Evolutionary conservation across 2,329 filamentous ascomycete species (phyloP), one percentile per base, ranked within the genome.

Genomic region (Fusarium kyushuense): DNA sequence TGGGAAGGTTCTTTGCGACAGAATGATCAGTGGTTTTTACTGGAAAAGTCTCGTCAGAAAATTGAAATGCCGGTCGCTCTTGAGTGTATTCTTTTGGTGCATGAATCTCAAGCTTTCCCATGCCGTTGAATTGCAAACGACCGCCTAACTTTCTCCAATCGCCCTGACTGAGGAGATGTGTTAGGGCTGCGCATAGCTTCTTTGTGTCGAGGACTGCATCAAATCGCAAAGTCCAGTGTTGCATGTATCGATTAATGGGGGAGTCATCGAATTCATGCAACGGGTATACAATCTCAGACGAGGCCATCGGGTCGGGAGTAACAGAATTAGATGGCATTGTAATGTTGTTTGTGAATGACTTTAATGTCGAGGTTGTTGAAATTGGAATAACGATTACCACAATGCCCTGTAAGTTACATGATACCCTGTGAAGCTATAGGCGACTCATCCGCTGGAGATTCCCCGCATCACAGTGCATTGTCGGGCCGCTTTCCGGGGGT

Each of bases 381-480:
- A n/a, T 16, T 41, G 38, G 13, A 41, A 41, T 41, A 40, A 8
- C 21, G n/a, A 21, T 40, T 21, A 12, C 21, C 36, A 21, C 13
- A 9, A 19, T 21, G 36, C n/a, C 40, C 21, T 42, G 40, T 25
- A 25, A 27, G 25, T 42, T 7, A 16, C 13, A 17, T 4, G 8
- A 25, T 9, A 14, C 23, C 82, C 77, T 27, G 10, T 42, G 3
- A 5, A n/a, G 16, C 8, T 27, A 8, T 27, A 27, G 17, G 40
- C 5, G 23, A 9, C 5, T 11, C 11, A 3, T 17, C 40, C 23
- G 4, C 23, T n/a, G 21, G 23, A 11, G 16, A 29, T 43, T 25
- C 25, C 41, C 41, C 41, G 41, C 41, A 29, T 43, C 14, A 29
- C 10, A 29, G 41, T 12, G 6, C 25, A 2, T 29, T 11, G 21